These are phyloP conservation scores for Ganoderma multipileum DNA, from an alignment of 1,284 basidiomycete genomes.

Conservation along the genomic window DNA sequence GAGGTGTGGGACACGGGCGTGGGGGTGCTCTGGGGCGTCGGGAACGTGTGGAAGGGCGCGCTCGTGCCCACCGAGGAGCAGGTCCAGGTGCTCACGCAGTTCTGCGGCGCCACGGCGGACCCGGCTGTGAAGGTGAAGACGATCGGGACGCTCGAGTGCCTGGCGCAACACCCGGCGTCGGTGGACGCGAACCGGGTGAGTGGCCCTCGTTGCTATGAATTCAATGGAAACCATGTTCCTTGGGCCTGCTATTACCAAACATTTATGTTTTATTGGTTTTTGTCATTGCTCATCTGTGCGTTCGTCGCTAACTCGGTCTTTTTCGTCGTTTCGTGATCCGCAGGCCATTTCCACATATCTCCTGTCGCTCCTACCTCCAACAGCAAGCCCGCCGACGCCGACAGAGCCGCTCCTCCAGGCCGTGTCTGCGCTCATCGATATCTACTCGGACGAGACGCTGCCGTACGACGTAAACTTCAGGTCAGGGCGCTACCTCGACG, in stretches of 20 bases:
- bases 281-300: constrained; percentile 3
- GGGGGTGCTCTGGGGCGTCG: constrained; percentile 83
- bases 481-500: constrained; percentile 47
- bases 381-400: constrained; percentile 48
- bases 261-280: not conserved
- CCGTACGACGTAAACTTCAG: constrained; percentile 88
- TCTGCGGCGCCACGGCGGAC: constrained; percentile 64
- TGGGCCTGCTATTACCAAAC: not conserved
- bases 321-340: not conserved
- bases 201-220: constrained; percentile 18
- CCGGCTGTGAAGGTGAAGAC: constrained; percentile 72
- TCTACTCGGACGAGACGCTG: constrained; percentile 90
- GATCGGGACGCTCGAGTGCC: constrained; percentile 82
- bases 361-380: constrained; percentile 59
- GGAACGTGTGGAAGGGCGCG: constrained; percentile 68
- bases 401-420: constrained; percentile 84
- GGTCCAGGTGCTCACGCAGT: constrained; percentile 69
- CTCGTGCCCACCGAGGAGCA: constrained; percentile 66
- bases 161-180: constrained; percentile 74
- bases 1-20: constrained; percentile 78
- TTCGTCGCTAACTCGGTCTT: constrained; percentile 1
- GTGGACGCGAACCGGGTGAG: constrained; percentile 76
- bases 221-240: constrained; percentile 6
- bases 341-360: constrained; percentile 76
- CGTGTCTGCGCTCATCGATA: constrained; percentile 89